Evolutionary conservation across 306 rosid genomes (phyloP), one percentile per base, ranked within the genome.

Genomic region (Comarum palustre): DNA sequence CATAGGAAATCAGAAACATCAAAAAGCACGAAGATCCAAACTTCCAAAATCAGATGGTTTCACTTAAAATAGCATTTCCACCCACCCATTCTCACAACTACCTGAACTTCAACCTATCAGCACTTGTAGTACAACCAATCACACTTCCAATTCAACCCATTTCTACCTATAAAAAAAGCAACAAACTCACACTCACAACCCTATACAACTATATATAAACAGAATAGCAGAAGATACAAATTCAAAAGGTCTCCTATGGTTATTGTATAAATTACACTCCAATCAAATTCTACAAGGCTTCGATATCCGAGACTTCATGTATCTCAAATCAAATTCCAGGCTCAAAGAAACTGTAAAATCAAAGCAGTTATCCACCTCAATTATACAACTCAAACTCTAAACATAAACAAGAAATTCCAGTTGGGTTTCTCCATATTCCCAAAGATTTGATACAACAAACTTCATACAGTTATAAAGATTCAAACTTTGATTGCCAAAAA

Each of bases 291-390:
- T 64, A n/a, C 69, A 42, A 66, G 22, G 32, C 25, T 55, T 55
- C 8, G 3, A 57, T 6, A 57, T 57, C 14, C 2, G 34, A 52
- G 13, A 20, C 5, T 9, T 20, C 59, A 52, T 52, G 2, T 1
- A 62, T 19, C 67, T 34, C n/a, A 32, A 62, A 62, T 31, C 41
- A 29, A 59, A 42, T 14, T 8, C 45, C 45, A 17, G 10, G 67
- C 31, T 48, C 73, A 16, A n/a, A 55, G 39, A 71, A 55, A 8
- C 39, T 27, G 42, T 14, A 47, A 51, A 43, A 42, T 22, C 14
- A 15, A 45, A 38, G 65, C 63, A 61, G 51, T 41, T 32, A 13
- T 51, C 84, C 72, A 73, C 15, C 75, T 68, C 67, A 71, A 45
- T 27, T 51, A 29, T 4, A 20, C 34, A 64, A 75, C 25, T 58